These are phyloP conservation scores for Hypoxylon rickii DNA, from an alignment of 495 filamentous ascomycete species.

Conservation along the genomic window DNA sequence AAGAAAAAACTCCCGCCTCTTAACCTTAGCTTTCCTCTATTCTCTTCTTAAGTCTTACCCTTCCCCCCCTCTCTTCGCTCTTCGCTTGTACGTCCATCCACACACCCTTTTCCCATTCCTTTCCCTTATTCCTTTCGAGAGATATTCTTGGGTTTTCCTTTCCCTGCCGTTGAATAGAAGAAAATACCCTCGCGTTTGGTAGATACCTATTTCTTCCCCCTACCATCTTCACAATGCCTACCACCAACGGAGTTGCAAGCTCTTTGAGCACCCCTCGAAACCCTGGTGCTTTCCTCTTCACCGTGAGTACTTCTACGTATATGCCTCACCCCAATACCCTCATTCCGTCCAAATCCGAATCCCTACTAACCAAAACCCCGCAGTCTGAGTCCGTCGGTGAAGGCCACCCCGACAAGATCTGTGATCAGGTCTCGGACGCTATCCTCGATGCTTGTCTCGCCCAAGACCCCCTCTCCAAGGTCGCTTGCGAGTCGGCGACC, in stretches of 20 bases:
- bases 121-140: constrained; percentile 29
- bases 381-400: constrained; percentile 96
- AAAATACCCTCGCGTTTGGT: too few relatives aligned
- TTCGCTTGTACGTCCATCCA: too few relatives aligned
- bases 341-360: background rate
- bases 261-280: constrained; percentile 53
- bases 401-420: constrained; percentile 98
- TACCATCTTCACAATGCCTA: constrained; percentile 59
- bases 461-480: constrained; percentile 96
- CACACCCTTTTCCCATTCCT: constrained; percentile 2
- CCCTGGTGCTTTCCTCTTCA: constrained; percentile 91
- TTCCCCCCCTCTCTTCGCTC: constrained; percentile 25
- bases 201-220: constrained; percentile 11
- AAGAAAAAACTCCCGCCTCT: constrained; percentile 35
- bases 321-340: background rate
- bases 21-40: constrained; percentile 30
- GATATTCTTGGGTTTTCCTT: constrained; percentile 26
- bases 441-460: constrained; percentile 96
- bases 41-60: constrained; percentile 27
- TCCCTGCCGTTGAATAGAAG: constrained; percentile 19
- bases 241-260: constrained; percentile 55
- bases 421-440: constrained; percentile 97
- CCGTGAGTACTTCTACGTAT: constrained; percentile 54
- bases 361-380: background rate
- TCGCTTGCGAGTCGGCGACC: constrained; percentile 97